Evolutionary conservation across 176 grass and related monocot genomes (phyloP), one percentile per base, ranked within the genome.

Genomic region (Ensete ventricosum): DNA sequence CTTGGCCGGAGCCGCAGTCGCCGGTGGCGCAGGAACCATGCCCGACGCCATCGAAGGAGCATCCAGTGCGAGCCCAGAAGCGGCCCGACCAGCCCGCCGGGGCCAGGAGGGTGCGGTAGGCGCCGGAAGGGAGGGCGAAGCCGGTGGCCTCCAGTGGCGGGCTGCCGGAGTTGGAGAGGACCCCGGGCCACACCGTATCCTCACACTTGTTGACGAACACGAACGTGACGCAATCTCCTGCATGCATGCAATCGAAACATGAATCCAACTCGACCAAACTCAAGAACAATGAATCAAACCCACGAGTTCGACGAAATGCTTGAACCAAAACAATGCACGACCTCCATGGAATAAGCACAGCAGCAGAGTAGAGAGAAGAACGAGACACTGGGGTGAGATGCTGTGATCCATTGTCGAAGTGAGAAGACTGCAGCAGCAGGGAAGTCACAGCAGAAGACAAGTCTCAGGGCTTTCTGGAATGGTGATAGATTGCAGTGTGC

Each of bases 1-100:
- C 48, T 2, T 14, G 11, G 11, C 76, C 76, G 49, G 76, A 78
- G 49, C 76, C 76, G 76, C 76, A 78, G 76, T 78, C 76, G 62
- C 76, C 76, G 49, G 62, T 78, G 50, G 76, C 76, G 62, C 76
- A 78, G 60, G 60, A 54, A 62, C 60, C 60, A 50, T 62, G 76
- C 12, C 62, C 76, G 50, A 62, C 9, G 50, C 17, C n/a, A 20
- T 72, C 69, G 69, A 72, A 51, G 69, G 49, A 24, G 69, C 69
- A 72, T 9, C 49, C 20, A n/a, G 69, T 72, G 69, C 69, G 69
- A 14, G 50, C 69, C 69, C 69, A 72, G 69, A 72, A 72, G 19
- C 69, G 69, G n/a, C 69, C 69, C 13, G 69, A 72, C 69, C 69
- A 72, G 4, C 50, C 9, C 11, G 51, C 17, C 0, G 69, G 69